Evolutionary conservation across 2,329 filamentous ascomycete genomes (phyloP).

Genomic region (Escovopsis sp.): DNA sequence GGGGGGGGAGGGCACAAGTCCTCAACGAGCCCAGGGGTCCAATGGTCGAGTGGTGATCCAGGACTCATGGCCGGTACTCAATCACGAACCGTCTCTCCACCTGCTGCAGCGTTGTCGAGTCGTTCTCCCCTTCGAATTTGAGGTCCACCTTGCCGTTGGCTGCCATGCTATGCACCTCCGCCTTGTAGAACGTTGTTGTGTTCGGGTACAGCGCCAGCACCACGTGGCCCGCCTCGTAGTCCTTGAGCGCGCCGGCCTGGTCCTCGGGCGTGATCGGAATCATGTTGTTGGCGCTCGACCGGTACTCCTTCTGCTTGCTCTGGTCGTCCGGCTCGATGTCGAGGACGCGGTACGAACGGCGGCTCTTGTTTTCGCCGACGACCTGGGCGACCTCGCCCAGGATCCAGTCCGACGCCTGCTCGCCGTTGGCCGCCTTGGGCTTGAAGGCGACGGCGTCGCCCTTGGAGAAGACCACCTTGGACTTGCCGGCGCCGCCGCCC

Average conservation of each 20-base stretch:
- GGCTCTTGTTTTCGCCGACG: slow-evolving; percentile 60
- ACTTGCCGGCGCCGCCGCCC: slow-evolving; percentile 15
- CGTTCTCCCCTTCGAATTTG: slow-evolving; percentile 69
- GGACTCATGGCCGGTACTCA: slow-evolving; percentile 40
- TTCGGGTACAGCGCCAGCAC: slow-evolving; percentile 70
- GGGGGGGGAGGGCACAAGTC: neutral
- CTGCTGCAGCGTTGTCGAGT: slow-evolving; percentile 56
- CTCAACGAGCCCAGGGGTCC: neutral
- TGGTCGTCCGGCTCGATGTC: slow-evolving; percentile 63
- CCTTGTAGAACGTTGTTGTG: slow-evolving; percentile 75
- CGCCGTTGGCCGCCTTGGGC: slow-evolving; percentile 35
- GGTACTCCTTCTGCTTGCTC: slow-evolving; percentile 52
- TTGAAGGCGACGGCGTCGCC: slow-evolving; percentile 55
- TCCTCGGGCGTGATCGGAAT: slow-evolving; percentile 54
- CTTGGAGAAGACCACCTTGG: slow-evolving; percentile 43
- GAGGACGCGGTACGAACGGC: slow-evolving; percentile 58
- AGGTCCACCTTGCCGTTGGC: slow-evolving; percentile 42
- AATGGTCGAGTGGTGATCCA: neutral
- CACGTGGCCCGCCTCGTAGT: slow-evolving; percentile 53
- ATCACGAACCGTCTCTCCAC: slow-evolving; percentile 65
- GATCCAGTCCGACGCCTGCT: slow-evolving; percentile 48
- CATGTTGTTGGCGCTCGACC: slow-evolving; percentile 58
- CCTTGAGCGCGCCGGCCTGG: slow-evolving; percentile 34
- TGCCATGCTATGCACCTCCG: slow-evolving; percentile 61
- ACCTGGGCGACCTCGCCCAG: slow-evolving; percentile 66